These are phyloP conservation scores for Globisporangium carolinianum DNA, from an alignment of 352 stramenopile species.

Conservation along the genomic window DNA sequence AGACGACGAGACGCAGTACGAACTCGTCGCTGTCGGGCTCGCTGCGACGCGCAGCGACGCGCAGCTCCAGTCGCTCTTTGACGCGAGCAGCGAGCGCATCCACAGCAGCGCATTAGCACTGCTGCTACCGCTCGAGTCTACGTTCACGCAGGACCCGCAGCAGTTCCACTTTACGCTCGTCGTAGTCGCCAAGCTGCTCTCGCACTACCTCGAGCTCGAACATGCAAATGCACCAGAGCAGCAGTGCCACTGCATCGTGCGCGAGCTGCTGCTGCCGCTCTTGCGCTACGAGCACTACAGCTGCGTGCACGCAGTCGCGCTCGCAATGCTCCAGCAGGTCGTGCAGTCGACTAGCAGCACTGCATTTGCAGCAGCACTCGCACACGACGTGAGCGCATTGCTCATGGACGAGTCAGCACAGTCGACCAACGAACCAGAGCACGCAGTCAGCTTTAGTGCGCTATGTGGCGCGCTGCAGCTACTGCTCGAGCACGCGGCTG, in stretches of 20 bases:
- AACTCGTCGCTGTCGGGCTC: constrained; percentile 39
- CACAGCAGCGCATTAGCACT: constrained; percentile 16
- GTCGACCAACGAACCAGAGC: no score
- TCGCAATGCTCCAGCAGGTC: constrained; percentile 22
- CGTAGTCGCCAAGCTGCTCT: constrained; percentile 18
- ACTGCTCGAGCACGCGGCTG: constrained; percentile 15
- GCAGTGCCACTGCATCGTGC: constrained; percentile 4
- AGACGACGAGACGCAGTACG: constrained; percentile 43
- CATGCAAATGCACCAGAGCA: background rate
- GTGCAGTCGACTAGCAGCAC: constrained; percentile 3
- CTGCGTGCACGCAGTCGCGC: constrained; percentile 20
- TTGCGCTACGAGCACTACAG: constrained; percentile 17
- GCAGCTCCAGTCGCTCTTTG: constrained; percentile 23
- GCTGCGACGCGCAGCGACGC: constrained; percentile 12
- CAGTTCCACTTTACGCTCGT: constrained; percentile 40
- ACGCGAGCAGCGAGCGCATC: background rate
- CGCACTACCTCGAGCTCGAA: constrained; percentile 16
- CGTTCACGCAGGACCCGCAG: constrained; percentile 13
- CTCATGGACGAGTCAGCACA: constrained; percentile 4
- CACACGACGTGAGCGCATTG: constrained; percentile 2
- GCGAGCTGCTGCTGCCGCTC: constrained; percentile 25
- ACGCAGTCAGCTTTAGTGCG: constrained; percentile 27
- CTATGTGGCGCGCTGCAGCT: constrained; percentile 45
- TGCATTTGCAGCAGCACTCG: constrained; percentile 13
- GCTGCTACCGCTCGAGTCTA: constrained; percentile 28